Conservation (phyloP, 352 stramenopile genomes). For the Globisporangium lucens region DNA sequence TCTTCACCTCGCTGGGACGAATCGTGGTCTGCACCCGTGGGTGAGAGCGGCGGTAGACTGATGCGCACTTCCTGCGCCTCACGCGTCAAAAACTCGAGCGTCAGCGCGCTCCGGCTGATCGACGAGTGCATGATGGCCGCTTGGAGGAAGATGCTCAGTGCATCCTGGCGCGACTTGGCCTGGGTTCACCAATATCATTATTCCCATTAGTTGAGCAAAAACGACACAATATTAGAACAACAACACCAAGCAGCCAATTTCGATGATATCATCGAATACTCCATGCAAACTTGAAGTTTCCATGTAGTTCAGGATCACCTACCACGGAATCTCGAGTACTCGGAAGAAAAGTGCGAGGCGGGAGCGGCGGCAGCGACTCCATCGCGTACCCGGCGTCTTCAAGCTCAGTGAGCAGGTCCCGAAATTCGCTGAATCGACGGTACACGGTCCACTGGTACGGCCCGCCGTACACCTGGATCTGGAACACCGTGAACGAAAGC, state of each 20-base stretch:
- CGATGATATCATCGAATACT: background rate
- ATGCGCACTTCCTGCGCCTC: conserved; percentile 76
- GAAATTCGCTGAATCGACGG: conserved; percentile 84
- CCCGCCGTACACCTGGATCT: conserved; percentile 79
- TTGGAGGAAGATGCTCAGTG: conserved; percentile 75
- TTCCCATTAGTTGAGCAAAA: background rate
- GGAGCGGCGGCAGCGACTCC: conserved; percentile 59
- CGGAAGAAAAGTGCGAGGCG: conserved; percentile 66
- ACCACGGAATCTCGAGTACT: conserved; percentile 63
- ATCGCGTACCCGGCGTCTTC: conserved; percentile 43
- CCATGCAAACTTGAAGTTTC: conserved; percentile 7
- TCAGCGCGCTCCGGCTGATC: conserved; percentile 60
- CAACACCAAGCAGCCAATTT: background rate
- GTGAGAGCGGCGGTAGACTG: conserved; percentile 76
- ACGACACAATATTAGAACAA: conserved; percentile 1
- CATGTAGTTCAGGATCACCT: conserved; percentile 11
- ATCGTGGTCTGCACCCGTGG: conserved; percentile 24
- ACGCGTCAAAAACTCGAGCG: conserved; percentile 77
- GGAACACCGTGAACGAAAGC: conserved; percentile 81
- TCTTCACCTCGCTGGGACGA: conserved; percentile 36
- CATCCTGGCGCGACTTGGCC: conserved; percentile 72
- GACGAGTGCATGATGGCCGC: conserved; percentile 81
- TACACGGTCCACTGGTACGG: conserved; percentile 86
- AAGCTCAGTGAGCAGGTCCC: conserved; percentile 47
- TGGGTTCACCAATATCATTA: background rate